Evolutionary conservation across 257 asterid genomes (phyloP).

Genomic region (Salvia hispanica): DNA sequence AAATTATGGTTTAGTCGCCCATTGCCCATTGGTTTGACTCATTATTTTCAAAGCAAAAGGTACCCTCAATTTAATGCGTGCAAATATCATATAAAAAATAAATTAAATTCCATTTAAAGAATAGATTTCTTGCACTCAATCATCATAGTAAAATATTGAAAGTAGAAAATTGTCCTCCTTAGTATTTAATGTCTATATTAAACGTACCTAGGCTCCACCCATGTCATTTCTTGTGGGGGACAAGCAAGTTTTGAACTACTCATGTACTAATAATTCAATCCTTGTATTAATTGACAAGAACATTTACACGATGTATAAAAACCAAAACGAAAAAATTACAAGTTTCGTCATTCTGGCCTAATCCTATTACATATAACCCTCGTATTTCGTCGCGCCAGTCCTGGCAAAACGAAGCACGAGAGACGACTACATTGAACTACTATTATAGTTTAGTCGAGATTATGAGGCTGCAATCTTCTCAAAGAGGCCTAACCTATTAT

Average conservation of each 20-base stretch:
- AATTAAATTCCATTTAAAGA: background rate
- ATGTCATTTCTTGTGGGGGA: background rate
- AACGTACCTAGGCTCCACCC: background rate
- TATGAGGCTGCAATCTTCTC: constrained; percentile 57
- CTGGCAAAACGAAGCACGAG: background rate
- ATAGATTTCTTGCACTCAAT: constrained; percentile 29
- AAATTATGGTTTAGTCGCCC: background rate
- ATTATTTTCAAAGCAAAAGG: background rate
- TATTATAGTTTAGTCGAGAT: background rate
- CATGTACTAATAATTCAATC: background rate
- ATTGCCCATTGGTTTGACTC: background rate
- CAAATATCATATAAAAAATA: constrained; percentile 13
- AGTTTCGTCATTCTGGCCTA: background rate
- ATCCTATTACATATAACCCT: too few species aligned
- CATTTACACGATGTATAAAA: background rate
- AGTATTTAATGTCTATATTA: background rate
- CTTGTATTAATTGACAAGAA: constrained; percentile 20
- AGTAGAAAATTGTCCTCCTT: background rate
- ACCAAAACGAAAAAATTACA: background rate
- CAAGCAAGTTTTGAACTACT: background rate
- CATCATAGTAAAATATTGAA: background rate
- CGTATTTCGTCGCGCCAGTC: background rate
- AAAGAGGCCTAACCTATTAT: constrained; percentile 55
- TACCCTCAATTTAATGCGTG: constrained; percentile 9
- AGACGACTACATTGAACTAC: background rate